A percentile compares a stretch with the other conserved stretches of the same genome.
These are phyloP conservation scores for Lipomyces yarrowii DNA, from an alignment of 1,139 yeast genomes.

Conservation along the genomic window DNA sequence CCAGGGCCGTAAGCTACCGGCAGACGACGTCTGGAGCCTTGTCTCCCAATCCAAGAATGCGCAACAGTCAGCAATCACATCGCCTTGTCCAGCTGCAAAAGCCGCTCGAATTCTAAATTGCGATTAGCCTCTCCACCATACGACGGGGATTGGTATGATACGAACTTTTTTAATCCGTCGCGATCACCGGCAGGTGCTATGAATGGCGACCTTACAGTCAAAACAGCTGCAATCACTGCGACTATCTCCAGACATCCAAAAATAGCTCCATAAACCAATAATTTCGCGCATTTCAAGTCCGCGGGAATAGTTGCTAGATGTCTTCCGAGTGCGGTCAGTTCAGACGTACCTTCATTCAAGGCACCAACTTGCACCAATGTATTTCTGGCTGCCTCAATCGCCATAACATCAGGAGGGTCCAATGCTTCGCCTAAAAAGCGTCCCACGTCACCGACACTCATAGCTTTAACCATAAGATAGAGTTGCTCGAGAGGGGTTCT, in stretches of 20 bases:
- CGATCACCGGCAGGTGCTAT: constrained; percentile 62
- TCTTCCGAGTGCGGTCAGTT: constrained; percentile 76
- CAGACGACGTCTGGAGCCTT: constrained; percentile 35
- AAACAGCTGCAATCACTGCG: constrained; percentile 71
- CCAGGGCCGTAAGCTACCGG: constrained; percentile 51
- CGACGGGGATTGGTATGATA: not conserved
- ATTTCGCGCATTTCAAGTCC: constrained; percentile 82
- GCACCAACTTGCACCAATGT: constrained; percentile 76
- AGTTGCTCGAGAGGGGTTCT: constrained; percentile 82
- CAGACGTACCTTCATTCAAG: constrained; percentile 49
- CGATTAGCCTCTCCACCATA: not conserved
- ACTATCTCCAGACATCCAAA: constrained; percentile 83
- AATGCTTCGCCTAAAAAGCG: constrained; percentile 72
- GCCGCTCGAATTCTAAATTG: constrained; percentile 45
- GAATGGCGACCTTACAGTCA: constrained; percentile 77
- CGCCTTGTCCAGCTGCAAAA: constrained; percentile 59
- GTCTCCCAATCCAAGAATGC: constrained; percentile 57
- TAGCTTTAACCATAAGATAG: constrained; percentile 79
- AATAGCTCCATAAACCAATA: constrained; percentile 74
- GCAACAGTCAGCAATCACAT: constrained; percentile 65
- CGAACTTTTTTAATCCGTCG: constrained; percentile 58
- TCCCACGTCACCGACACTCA: constrained; percentile 77
- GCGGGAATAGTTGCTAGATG: constrained; percentile 81
- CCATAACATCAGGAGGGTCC: constrained; percentile 71
- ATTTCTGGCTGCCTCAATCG: constrained; percentile 64